phyloP scores from a whole-genome alignment of 208 protist genomes.

The Leptomonas pyrrhocoris region DNA sequence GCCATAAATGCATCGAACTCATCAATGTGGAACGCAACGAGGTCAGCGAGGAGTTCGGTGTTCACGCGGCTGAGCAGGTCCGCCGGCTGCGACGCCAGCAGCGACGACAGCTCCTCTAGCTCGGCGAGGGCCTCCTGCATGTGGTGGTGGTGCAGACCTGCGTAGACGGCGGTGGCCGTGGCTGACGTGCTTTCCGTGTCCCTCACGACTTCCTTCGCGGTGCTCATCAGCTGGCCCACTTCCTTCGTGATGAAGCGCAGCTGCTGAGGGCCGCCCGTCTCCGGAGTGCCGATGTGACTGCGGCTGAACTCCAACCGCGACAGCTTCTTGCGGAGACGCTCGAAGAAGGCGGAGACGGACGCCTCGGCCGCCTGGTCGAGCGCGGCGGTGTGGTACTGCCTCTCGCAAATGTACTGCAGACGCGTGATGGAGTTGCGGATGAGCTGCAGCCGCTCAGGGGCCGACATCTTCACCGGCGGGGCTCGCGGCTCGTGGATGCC shows the following conservation, averaged over 20 bases:
- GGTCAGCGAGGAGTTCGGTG: conserved; percentile 68
- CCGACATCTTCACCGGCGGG: conserved; percentile 70
- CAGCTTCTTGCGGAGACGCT: conserved; percentile 53
- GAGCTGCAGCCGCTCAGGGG: conserved; percentile 69
- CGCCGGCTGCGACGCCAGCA: conserved; percentile 45
- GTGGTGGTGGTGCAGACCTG: conserved; percentile 67
- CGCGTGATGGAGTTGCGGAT: conserved; percentile 79
- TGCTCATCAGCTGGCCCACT: conserved; percentile 30
- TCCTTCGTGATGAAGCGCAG: conserved; percentile 58
- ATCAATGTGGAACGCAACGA: conserved; percentile 77
- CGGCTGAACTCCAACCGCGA: conserved; percentile 68
- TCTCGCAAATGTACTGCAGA: conserved; percentile 79
- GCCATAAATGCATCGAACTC: conserved; percentile 85
- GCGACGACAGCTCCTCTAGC: conserved; percentile 62
- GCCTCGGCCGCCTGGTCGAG: conserved; percentile 73
- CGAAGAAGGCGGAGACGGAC: conserved; percentile 54
- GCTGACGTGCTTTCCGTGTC: conserved; percentile 31
- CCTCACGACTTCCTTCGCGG: conserved; percentile 25
- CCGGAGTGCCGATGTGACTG: conserved; percentile 38
- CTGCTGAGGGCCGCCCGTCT: conserved; percentile 58
- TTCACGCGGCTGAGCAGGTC: conserved; percentile 71
- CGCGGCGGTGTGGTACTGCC: conserved; percentile 56
- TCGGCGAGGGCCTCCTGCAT: conserved; percentile 63
- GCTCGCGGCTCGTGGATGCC: conserved; percentile 38
- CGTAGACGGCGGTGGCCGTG: conserved; percentile 58